These are phyloP conservation scores for Coemansia guatemalensis DNA, from an alignment of 192 early-diverging fungal genomes.

Conservation along the genomic window DNA sequence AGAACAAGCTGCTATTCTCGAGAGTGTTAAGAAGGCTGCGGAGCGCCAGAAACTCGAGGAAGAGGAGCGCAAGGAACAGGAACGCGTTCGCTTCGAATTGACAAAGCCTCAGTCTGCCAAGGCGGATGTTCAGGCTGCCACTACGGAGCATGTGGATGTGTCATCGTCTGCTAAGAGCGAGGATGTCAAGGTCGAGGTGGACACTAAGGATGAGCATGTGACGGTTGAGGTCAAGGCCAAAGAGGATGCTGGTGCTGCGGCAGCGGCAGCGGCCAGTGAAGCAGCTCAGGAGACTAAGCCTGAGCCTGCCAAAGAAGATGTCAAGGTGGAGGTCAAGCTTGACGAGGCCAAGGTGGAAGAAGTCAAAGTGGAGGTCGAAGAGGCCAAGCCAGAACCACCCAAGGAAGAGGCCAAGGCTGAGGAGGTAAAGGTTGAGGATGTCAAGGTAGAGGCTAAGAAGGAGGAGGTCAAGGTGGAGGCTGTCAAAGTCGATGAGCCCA, in stretches of 20 bases:
- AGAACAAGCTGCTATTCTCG: conserved; percentile 41
- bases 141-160: not conserved
- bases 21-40: conserved; percentile 20
- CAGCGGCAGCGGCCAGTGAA: conserved; percentile 3
- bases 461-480: conserved; percentile 11
- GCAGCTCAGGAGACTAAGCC: conserved; percentile 8
- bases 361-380: conserved; percentile 2
- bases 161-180: not conserved
- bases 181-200: conserved; percentile 9
- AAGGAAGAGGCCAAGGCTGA: conserved; percentile 2
- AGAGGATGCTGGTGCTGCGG: not conserved
- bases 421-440: conserved; percentile 5
- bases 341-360: conserved; percentile 23
- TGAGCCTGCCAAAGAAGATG: conserved; percentile 10
- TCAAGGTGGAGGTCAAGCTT: conserved; percentile 6
- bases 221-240: conserved; percentile 10
- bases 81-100: not conserved
- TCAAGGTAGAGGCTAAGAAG: conserved; percentile 14
- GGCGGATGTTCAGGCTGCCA: not conserved
- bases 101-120: not conserved
- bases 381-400: conserved; percentile 1
- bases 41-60: conserved; percentile 12
- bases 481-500: conserved; percentile 3
- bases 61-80: not conserved
- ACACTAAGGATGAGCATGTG: conserved; percentile 2